Evolutionary conservation across 306 rosid species (phyloP).

Genomic region (Glycine tomentella): DNA sequence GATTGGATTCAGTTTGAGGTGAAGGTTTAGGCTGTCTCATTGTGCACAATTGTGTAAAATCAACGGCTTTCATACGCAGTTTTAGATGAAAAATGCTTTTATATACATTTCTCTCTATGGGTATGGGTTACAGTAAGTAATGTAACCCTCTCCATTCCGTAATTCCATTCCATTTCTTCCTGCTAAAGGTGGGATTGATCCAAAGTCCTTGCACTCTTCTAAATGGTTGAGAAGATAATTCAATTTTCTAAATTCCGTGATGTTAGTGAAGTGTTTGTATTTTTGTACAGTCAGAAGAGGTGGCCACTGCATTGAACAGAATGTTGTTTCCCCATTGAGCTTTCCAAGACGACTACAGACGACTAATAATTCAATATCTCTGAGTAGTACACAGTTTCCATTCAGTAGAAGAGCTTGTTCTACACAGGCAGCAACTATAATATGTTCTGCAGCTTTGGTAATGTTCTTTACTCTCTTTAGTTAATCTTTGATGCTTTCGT

Average conservation of each 20-base stretch:
- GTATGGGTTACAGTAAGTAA: conserved; percentile 15
- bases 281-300: conserved; percentile 48
- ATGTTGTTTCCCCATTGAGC: conserved; percentile 34
- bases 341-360: conserved; percentile 27
- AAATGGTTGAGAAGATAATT: conserved; percentile 21
- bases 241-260: conserved; percentile 6
- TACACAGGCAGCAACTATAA: conserved; percentile 41
- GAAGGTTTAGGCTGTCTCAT: conserved; percentile 30
- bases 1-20: conserved; percentile 20
- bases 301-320: conserved; percentile 34
- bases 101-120: conserved; percentile 27
- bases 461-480: conserved; percentile 21
- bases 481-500: conserved; percentile 22
- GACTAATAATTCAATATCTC: conserved; percentile 31
- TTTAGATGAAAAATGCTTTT: background rate
- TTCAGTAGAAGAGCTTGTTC: conserved; percentile 43
- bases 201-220: conserved; percentile 15
- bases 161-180: background rate
- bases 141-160: conserved; percentile 10
- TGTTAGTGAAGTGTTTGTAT: conserved; percentile 16
- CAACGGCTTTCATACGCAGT: conserved; percentile 27
- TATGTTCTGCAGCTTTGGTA: conserved; percentile 66
- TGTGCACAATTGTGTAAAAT: conserved; percentile 12
- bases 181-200: conserved; percentile 16
- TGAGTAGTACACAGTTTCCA: conserved; percentile 28